A percentile compares a stretch with the other conserved stretches of the same genome.
phyloP scores from a whole-genome alignment of 106 monocot species.

The Apostasia ramifera region DNA sequence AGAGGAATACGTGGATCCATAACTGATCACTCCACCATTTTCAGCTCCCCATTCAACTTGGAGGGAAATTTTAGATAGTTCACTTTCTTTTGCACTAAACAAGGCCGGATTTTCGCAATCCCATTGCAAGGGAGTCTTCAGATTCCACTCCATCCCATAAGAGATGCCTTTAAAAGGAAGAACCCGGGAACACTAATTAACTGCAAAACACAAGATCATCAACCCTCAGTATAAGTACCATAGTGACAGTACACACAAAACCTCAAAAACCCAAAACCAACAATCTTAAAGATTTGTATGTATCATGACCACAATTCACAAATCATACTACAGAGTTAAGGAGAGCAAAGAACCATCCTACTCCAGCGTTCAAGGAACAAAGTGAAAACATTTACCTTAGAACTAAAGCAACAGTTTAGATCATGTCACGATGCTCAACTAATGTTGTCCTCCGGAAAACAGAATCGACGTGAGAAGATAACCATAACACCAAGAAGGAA shows the following conservation, averaged over 20 bases:
- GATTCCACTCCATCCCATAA: constrained; percentile 40
- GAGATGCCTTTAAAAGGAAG: not conserved
- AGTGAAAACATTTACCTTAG: not conserved
- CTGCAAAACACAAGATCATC: not conserved
- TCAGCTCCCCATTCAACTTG: constrained; percentile 19
- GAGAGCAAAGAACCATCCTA: not conserved
- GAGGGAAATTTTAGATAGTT: constrained; percentile 3
- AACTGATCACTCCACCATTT: constrained; percentile 9
- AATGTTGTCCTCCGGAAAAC: not conserved
- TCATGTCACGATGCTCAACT: not conserved
- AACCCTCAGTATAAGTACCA: not conserved
- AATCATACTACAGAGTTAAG: not conserved
- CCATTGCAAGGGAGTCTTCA: constrained; percentile 29
- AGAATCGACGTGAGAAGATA: not conserved
- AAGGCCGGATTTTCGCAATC: constrained; percentile 36
- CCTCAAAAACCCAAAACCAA: not conserved
- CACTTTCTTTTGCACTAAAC: constrained; percentile 15
- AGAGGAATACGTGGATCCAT: constrained; percentile 26
- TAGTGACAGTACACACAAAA: not conserved
- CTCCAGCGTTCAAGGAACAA: not conserved
- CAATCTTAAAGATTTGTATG: too few species aligned
- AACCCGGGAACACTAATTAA: not conserved
- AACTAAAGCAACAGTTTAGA: constrained; percentile 3
- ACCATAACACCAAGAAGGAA: not conserved
- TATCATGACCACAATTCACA: not conserved